Evolutionary conservation across 2,329 filamentous ascomycete species (phyloP), one percentile per base, ranked within the genome.

Genomic region (Simplicillium aogashimaense): DNA sequence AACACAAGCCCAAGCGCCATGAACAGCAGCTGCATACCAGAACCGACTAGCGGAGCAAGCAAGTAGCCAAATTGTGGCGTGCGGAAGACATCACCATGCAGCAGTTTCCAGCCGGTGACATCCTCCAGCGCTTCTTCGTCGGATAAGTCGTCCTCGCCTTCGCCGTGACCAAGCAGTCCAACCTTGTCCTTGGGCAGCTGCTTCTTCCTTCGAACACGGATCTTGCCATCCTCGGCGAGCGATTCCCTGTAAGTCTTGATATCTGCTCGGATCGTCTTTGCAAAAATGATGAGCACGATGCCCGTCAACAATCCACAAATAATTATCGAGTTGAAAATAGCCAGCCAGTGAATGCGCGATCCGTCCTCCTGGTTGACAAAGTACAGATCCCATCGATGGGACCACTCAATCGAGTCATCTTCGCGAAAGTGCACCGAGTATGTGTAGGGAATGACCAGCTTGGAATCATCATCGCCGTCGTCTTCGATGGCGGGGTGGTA

Each of bases 401-500:
- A 69, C 88, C 88, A 95, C 47, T 92, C 86, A 38, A 94, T 68
- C 15, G 72, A 76, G 33, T 81, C 75, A 45, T 94, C 86, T 57
- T 94, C 84, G 38, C 86, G 80, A 65, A 88, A 95, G 61, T 92
- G 94, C 12, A 94, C 83, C 3, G 86, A 90, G 62, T 94, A 95
- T 0, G 86, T 85, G 60, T 89, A 94, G 0, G 87, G 86, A 38
- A 94, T 81, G 2, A 72, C 78, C 37, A 92, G 59, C 2, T 69
- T 85, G 12, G 76, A 75, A 18, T 73, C 74, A 43, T 84, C 80
- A 33, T 81, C 74, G 17, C 72, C 66, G 38, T 80, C 75, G 33
- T 69, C 64, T 29, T 72, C 69, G 31, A 70, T 66, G 42, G 75
- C 65, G 0, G 72, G 74, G 20, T 74, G 61, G 54, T 81, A 80